Base-by-base conservation (phyloP, 139 green algal genomes). In the Trebouxia sp. region DNA sequence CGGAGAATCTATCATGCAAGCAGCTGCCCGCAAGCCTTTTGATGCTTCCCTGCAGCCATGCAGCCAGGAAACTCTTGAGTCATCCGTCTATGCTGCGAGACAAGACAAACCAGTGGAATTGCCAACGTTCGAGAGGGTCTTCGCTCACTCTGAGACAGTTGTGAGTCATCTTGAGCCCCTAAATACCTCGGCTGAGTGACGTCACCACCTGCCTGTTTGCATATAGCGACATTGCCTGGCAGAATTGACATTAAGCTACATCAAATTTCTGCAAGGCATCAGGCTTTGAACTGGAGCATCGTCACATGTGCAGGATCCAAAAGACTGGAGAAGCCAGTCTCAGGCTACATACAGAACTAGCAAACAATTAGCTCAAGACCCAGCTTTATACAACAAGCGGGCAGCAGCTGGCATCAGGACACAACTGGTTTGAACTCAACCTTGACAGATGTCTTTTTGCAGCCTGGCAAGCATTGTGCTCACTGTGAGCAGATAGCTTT, bases 241-340 rank as follows among this genome's bases (percentile, higher is more conserved):
- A n/a, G n/a, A n/a, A n/a, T n/a, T n/a, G n/a, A n/a, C n/a, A n/a
- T n/a, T n/a, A n/a, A n/a, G n/a, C n/a, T n/a, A n/a, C n/a, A n/a
- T n/a, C n/a, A n/a, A n/a, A n/a, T n/a, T n/a, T n/a, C n/a, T n/a
- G n/a, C n/a, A n/a, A n/a, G n/a, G n/a, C n/a, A n/a, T n/a, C n/a
- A n/a, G n/a, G n/a, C n/a, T n/a, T n/a, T n/a, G 47, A 6, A 11
- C 3, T 53, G 47, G 20, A 53, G 53, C 55, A 37, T n/a, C n/a
- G n/a, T 39, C 1, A 35, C 5, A 35, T 37, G 0, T 72, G 35
- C 35, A 72, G 62, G 62, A 72, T 35, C 43, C 62, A 32, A 45
- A 72, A 24, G 62, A 72, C 62, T 72, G 62, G 62, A 72, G 43
- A 37, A 72, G 62, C 62, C 62, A 72, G 37, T 45, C 62, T 45